Evolutionary conservation across 1,284 basidiomycete species (phyloP).

Genomic region (Apiotrichum veenhuisii): DNA sequence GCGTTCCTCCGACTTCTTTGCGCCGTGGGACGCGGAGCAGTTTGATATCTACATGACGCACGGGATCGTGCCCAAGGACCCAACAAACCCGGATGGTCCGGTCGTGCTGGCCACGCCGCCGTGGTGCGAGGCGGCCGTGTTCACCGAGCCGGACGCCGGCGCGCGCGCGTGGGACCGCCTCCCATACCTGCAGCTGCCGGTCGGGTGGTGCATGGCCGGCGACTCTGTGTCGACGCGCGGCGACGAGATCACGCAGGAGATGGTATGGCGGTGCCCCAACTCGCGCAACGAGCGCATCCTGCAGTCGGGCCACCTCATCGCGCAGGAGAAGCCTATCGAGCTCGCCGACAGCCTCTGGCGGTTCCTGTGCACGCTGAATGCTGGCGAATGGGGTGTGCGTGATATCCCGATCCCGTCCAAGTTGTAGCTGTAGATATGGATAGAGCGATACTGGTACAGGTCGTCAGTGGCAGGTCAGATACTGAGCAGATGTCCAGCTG

Average conservation of each 20-base stretch:
- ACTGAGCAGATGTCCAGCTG: no score
- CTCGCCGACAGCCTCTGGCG: conserved; percentile 30
- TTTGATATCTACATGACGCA: conserved; percentile 65
- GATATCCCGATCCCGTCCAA: background rate
- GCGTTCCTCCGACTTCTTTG: conserved; percentile 51
- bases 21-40: conserved; percentile 56
- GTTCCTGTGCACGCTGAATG: conserved; percentile 22
- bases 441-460: background rate
- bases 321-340: conserved; percentile 36
- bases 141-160: conserved; percentile 29
- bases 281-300: conserved; percentile 32
- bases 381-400: background rate
- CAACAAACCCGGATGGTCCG: background rate
- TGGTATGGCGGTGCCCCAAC: conserved; percentile 32
- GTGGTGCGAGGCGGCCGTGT: conserved; percentile 36
- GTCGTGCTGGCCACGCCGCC: conserved; percentile 35
- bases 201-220: conserved; percentile 35
- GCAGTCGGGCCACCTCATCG: conserved; percentile 25
- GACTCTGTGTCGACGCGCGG: conserved; percentile 26
- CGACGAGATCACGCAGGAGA: conserved; percentile 22
- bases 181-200: conserved; percentile 23
- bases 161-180: conserved; percentile 35
- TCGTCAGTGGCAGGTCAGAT: background rate
- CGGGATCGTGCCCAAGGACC: conserved; percentile 54
- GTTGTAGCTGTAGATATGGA: background rate